A percentile compares a stretch with the other conserved stretches of the same genome.
Conservation (phyloP, 768 basidiomycete species). For the Mycena floridula region DNA sequence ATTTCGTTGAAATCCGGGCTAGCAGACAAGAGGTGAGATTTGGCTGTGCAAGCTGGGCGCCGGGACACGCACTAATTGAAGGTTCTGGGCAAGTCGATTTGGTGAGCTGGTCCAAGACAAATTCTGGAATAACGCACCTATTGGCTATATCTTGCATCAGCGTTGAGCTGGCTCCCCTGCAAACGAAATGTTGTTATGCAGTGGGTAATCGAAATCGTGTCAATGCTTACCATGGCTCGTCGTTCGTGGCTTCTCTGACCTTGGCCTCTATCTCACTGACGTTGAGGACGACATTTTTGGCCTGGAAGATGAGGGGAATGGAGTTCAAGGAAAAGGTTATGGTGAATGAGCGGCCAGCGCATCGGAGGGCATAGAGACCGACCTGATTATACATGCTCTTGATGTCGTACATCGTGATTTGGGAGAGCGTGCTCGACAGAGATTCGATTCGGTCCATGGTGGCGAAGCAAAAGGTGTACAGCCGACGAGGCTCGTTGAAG, state of each 20-base stretch:
- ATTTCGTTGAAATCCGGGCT: conserved; percentile 99
- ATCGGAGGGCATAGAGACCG: conserved; percentile 6
- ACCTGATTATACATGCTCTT: conserved; percentile 95
- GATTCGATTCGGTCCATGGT: conserved; percentile 78
- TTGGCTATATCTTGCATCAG: conserved; percentile 98
- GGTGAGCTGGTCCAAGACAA: conserved; percentile 10
- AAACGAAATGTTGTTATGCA: conserved; percentile 3
- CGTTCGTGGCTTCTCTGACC: conserved; percentile 94
- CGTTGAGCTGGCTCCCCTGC: conserved; percentile 95
- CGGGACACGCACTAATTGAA: conserved; percentile 93
- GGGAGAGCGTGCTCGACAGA: conserved; percentile 69
- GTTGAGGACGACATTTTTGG: conserved; percentile 95
- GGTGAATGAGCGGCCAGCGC: conserved; percentile 5
- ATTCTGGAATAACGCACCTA: conserved; percentile 52
- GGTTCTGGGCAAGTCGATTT: conserved; percentile 58
- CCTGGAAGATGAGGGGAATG: conserved; percentile 40
- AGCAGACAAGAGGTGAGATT: conserved; percentile 5
- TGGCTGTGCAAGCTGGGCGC: background rate
- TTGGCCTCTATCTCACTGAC: conserved; percentile 96
- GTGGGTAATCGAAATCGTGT: background rate
- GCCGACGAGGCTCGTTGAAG: no score
- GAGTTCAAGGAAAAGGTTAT: no score
- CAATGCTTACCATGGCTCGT: conserved; percentile 89
- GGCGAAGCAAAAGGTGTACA: no score
- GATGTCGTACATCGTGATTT: conserved; percentile 87